These are phyloP conservation scores for Anisogramma anomala DNA, from an alignment of 2,329 filamentous ascomycete genomes.

Conservation along the genomic window DNA sequence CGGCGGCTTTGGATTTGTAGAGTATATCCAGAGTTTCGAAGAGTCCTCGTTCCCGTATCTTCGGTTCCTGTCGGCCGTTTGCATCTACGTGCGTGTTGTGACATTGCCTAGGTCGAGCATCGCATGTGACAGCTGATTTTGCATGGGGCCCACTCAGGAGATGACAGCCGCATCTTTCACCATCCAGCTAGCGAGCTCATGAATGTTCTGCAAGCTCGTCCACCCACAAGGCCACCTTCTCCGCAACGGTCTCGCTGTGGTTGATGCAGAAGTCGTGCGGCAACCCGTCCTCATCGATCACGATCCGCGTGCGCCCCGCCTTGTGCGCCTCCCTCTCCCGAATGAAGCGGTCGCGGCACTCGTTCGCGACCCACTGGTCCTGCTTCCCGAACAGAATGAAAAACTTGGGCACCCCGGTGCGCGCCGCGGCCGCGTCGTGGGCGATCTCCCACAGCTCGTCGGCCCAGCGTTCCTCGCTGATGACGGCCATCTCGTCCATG, in stretches of 20 bases:
- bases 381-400: conserved; percentile 48
- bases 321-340: conserved; percentile 26
- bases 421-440: conserved; percentile 19
- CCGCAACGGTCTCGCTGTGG: conserved; percentile 37
- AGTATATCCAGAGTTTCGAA: no score
- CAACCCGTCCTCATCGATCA: conserved; percentile 43
- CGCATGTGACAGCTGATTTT: no score
- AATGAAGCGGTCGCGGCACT: conserved; percentile 46
- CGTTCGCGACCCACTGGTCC: conserved; percentile 52
- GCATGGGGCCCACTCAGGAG: no score
- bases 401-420: conserved; percentile 33
- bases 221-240: conserved; percentile 37
- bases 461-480: conserved; percentile 47
- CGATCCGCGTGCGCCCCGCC: conserved; percentile 32
- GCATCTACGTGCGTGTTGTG: no score
- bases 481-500: conserved; percentile 47
- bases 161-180: neutral
- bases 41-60: no score
- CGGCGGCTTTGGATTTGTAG: no score
- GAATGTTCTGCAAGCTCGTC: conserved; percentile 33
- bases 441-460: conserved; percentile 45
- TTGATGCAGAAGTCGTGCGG: conserved; percentile 51
- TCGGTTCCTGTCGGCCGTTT: no score
- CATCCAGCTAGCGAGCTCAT: neutral
- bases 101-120: no score